These are phyloP conservation scores for Phytophthora capsici DNA, from an alignment of 352 stramenopile species.

Conservation along the genomic window DNA sequence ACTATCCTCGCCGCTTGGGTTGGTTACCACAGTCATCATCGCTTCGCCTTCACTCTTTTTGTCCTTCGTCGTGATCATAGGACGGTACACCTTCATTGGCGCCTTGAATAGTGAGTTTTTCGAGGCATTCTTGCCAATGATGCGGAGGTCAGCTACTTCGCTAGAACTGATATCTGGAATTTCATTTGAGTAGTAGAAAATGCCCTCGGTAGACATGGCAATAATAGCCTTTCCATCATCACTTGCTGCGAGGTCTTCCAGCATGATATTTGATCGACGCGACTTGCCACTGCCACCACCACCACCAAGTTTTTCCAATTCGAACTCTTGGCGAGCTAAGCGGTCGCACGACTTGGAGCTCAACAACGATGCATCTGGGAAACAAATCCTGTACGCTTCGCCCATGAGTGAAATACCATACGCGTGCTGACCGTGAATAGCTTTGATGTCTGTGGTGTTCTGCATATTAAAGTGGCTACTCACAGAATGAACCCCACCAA, in stretches of 20 bases:
- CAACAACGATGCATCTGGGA: constrained; percentile 44
- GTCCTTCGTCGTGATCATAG: constrained; percentile 18
- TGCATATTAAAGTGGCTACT: constrained; percentile 63
- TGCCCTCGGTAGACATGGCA: constrained; percentile 68
- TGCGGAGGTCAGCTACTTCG: constrained; percentile 41
- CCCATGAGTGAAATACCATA: constrained; percentile 74
- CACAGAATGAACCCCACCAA: constrained; percentile 43
- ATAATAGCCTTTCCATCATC: constrained; percentile 68
- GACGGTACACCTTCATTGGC: constrained; percentile 78
- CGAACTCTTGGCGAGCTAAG: constrained; percentile 57
- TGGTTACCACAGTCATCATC: constrained; percentile 79
- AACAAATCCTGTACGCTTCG: constrained; percentile 66
- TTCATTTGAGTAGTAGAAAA: constrained; percentile 79
- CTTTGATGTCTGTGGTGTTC: constrained; percentile 64
- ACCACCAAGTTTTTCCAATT: constrained; percentile 72
- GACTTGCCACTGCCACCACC: constrained; percentile 65
- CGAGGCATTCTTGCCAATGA: constrained; percentile 77
- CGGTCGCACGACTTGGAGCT: constrained; percentile 20
- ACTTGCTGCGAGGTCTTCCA: constrained; percentile 71
- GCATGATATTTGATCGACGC: constrained; percentile 68
- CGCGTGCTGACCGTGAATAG: constrained; percentile 63
- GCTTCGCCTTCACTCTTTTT: constrained; percentile 35
- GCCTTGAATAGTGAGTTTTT: constrained; percentile 69
- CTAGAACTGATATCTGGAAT: constrained; percentile 32
- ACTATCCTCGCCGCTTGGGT: constrained; percentile 66